phyloP scores from a whole-genome alignment of 2,329 filamentous ascomycete genomes.

The Aspergillus jensenii region DNA sequence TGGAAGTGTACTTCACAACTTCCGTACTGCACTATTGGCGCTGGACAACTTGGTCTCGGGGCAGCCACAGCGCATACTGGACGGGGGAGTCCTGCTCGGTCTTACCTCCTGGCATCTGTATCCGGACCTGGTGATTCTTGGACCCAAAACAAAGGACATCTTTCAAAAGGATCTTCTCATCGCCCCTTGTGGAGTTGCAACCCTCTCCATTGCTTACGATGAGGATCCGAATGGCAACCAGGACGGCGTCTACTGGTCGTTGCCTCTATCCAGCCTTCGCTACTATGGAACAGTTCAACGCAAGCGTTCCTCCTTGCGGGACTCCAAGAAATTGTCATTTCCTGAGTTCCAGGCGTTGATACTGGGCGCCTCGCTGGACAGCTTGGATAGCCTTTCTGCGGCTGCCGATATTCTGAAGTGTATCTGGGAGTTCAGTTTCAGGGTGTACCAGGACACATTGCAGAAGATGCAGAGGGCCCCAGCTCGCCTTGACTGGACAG shows the following conservation, averaged over 20 bases:
- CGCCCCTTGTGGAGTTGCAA: neutral
- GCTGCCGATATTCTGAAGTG: neutral
- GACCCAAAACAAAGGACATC: neutral
- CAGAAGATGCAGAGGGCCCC: neutral
- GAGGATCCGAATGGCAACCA: slow-evolving; percentile 4
- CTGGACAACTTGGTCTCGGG: slow-evolving; percentile 6
- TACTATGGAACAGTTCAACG: slow-evolving; percentile 7
- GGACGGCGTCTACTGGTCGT: slow-evolving; percentile 12
- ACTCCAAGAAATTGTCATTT: slow-evolving; percentile 3
- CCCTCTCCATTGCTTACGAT: slow-evolving; percentile 4
- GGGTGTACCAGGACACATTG: neutral
- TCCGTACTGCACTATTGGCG: neutral
- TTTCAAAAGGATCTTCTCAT: slow-evolving; percentile 1
- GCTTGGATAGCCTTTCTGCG: neutral
- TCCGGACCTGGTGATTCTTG: slow-evolving; percentile 5
- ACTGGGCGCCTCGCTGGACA: slow-evolving; percentile 4
- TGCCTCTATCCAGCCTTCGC: slow-evolving; percentile 11
- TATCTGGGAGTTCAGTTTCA: neutral
- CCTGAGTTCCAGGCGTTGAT: neutral
- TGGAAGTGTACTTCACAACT: slow-evolving; percentile 7
- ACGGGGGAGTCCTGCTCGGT: slow-evolving; percentile 5
- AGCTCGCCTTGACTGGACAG: no score
- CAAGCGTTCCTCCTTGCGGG: slow-evolving; percentile 3
- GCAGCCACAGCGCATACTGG: slow-evolving; percentile 3
- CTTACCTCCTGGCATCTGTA: slow-evolving; percentile 13